Base-by-base conservation (phyloP, 2,329 filamentous ascomycete species). In the Didymella lethalis region DNA sequence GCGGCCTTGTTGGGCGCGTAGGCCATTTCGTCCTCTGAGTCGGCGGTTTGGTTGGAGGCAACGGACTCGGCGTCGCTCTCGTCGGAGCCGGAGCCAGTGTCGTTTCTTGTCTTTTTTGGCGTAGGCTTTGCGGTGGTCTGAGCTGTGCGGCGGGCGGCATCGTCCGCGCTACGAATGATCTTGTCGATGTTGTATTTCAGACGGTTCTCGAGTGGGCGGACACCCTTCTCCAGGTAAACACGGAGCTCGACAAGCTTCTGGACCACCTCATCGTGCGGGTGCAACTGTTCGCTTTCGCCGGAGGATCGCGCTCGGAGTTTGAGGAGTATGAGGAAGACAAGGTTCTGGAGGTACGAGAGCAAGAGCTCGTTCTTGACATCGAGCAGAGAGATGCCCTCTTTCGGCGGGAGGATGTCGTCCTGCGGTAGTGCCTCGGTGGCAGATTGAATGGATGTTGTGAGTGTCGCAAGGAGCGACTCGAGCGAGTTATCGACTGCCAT, bases 341-440 rank as follows among this genome's bases (percentile, higher is more conserved):
- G 86, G 71, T 97, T 96, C 72, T 99, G 94, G 0, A 99, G 84
- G 78, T 99, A 99, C 4, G 94, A 94, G 38, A 99, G 88, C 18
- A 99, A 88, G n/a, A 99, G 85, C 75, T 99, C 95, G 79, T 96
- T 98, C 81, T 99, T 99, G 64, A 92, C 88, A 74, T 98, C 93
- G 71, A 99, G 88, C 0, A 99, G 87, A 0, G 95, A 97, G 58
- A 99, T 95, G 73, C 95, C 94, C 70, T 97, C 88, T 64, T 89
- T 84, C 1, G 91, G 89, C n/a, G 91, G 86, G 48, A 90, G 81
- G 59, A 96, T 51, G 14, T 82, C 77, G 18, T 87, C 75, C 48
- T 86, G 85, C 0, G 89, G 86, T 18, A 83, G 62, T 11, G 72
- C 75, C 48, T 76, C 68, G 10, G 73, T 68, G 0, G 89, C 84